A percentile compares a stretch with the other conserved stretches of the same genome.
Evolutionary conservation across 1,284 basidiomycete genomes (phyloP).

Genomic region (Fomitopsis pinicola): DNA sequence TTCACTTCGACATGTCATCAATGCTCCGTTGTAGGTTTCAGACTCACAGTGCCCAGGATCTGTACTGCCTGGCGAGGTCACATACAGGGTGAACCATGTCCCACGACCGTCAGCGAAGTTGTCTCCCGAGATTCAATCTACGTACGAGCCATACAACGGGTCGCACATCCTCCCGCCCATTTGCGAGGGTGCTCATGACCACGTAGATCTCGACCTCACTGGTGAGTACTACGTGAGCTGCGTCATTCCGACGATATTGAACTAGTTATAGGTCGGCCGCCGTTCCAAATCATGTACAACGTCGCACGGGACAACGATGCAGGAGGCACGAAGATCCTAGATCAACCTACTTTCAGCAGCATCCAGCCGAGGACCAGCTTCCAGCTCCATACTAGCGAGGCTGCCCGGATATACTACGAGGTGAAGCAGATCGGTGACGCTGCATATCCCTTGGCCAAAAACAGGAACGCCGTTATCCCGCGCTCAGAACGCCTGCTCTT

Average conservation of each 20-base stretch:
- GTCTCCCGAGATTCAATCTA: constrained; percentile 49
- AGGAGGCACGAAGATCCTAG: constrained; percentile 58
- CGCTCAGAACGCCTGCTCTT: constrained; percentile 65
- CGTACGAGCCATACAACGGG: constrained; percentile 56
- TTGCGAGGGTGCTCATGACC: constrained; percentile 77
- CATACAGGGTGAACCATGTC: constrained; percentile 73
- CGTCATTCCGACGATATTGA: constrained; percentile 3
- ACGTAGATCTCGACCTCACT: constrained; percentile 76
- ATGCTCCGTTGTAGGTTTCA: constrained; percentile 44
- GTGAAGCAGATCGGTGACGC: constrained; percentile 86
- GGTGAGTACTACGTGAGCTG: constrained; percentile 40
- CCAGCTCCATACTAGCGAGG: constrained; percentile 75
- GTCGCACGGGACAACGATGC: constrained; percentile 59
- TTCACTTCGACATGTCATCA: neutral
- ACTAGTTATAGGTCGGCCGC: constrained; percentile 57
- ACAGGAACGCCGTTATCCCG: constrained; percentile 56
- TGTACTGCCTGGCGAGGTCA: constrained; percentile 55
- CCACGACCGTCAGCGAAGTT: constrained; percentile 66
- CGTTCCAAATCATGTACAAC: constrained; percentile 85
- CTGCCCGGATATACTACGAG: constrained; percentile 86
- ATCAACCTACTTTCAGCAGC: constrained; percentile 79
- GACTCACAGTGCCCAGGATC: constrained; percentile 85
- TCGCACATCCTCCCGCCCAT: constrained; percentile 71
- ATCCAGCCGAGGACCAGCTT: constrained; percentile 81
- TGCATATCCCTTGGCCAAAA: constrained; percentile 74